These are phyloP conservation scores for Heteromeles arbutifolia DNA, from an alignment of 306 rosid species.

Conservation along the genomic window DNA sequence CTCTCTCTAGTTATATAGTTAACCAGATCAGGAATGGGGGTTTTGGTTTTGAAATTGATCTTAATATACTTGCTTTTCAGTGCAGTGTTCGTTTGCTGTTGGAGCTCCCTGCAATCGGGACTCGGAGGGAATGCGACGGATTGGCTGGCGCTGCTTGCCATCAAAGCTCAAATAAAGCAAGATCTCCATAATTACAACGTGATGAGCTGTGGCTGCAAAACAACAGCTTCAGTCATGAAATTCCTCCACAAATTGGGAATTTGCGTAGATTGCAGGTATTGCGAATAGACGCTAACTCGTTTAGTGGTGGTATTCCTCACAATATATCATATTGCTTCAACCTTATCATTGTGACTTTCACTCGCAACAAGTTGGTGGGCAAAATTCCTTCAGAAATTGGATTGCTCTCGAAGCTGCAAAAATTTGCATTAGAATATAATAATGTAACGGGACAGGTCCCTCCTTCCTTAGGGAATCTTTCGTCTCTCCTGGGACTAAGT, in stretches of 20 bases:
- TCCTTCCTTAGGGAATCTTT: neutral
- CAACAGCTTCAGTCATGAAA: neutral
- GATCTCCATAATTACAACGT: neutral
- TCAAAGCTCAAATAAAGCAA: neutral
- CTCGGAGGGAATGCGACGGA: too few relatives aligned
- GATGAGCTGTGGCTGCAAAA: neutral
- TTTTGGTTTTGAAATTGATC: neutral
- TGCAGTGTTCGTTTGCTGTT: too few relatives aligned
- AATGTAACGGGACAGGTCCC: neutral
- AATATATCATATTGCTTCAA: neutral
- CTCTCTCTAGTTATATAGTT: too few relatives aligned
- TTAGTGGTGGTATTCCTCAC: neutral
- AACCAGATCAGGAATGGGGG: neutral
- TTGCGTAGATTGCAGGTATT: neutral
- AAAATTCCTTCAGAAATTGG: neutral
- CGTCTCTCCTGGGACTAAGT: neutral
- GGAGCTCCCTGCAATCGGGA: too few relatives aligned
- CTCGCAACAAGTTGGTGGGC: neutral
- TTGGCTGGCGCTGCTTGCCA: neutral
- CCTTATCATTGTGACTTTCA: neutral
- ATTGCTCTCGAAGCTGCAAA: neutral
- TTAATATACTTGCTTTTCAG: neutral
- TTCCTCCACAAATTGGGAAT: neutral
- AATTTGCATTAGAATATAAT: fast-evolving
- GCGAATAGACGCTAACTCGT: neutral